These are phyloP conservation scores for Quercus variabilis DNA, from an alignment of 306 rosid genomes.

Conservation along the genomic window DNA sequence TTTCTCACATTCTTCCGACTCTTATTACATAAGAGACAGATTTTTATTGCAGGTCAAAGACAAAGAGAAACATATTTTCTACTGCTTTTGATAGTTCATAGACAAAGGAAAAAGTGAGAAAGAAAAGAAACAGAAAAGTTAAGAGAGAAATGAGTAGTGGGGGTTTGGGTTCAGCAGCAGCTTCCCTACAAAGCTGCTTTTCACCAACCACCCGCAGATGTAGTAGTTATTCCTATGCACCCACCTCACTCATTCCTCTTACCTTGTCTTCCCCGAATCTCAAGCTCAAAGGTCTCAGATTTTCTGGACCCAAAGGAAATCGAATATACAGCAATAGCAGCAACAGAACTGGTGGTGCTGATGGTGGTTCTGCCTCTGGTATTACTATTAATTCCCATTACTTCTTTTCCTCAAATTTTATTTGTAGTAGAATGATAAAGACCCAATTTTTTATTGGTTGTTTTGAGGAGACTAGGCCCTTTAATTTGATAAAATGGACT, in stretches of 20 bases:
- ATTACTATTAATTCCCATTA: background rate
- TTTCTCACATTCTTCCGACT: too few relatives aligned
- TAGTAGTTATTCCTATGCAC: background rate
- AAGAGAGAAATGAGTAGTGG: background rate
- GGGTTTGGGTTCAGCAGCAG: background rate
- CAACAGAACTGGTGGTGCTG: background rate
- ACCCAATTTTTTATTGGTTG: background rate
- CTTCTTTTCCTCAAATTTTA: background rate
- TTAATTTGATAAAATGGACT: too few relatives aligned
- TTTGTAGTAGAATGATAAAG: background rate
- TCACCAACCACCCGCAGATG: background rate
- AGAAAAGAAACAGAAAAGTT: background rate
- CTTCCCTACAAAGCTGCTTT: background rate
- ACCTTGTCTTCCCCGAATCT: background rate
- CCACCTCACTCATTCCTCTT: background rate
- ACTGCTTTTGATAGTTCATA: background rate
- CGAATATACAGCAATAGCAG: background rate
- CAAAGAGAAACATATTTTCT: background rate
- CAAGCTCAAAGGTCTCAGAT: background rate
- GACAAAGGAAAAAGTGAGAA: background rate
- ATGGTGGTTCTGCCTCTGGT: background rate
- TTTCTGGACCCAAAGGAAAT: background rate
- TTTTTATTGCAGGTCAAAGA: background rate
- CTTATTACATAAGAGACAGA: background rate
- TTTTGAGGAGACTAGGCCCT: background rate